These are phyloP conservation scores for Blastobotrys parvus DNA, from an alignment of 805 yeast species.

Conservation along the genomic window DNA sequence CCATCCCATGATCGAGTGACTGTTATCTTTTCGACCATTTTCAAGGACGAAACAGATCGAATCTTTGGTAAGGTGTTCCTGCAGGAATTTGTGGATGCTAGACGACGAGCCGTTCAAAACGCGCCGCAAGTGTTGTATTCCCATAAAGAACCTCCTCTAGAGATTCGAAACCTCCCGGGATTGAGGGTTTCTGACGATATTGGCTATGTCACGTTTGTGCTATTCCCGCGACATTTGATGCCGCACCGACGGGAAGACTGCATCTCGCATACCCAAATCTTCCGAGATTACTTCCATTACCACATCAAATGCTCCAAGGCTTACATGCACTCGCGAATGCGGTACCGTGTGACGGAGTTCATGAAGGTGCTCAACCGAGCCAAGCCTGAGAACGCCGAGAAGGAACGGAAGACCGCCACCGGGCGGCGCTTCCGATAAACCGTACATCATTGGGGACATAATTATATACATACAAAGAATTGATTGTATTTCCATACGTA, in stretches of 20 bases:
- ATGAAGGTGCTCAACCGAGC: conserved; percentile 94
- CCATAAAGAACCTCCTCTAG: conserved; percentile 88
- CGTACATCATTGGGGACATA: too few relatives aligned
- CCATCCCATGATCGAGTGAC: conserved; percentile 96
- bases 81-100: conserved; percentile 85
- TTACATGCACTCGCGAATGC: conserved; percentile 96
- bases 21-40: conserved; percentile 86
- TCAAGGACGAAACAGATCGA: conserved; percentile 95
- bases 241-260: conserved; percentile 75
- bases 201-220: conserved; percentile 52
- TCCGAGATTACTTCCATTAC: conserved; percentile 96
- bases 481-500: too few relatives aligned
- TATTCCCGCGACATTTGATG: conserved; percentile 47
- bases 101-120: conserved; percentile 90
- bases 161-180: conserved; percentile 41
- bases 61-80: conserved; percentile 30
- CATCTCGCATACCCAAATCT: conserved; percentile 82
- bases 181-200: conserved; percentile 34
- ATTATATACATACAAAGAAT: too few relatives aligned
- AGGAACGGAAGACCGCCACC: conserved; percentile 65
- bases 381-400: conserved; percentile 82
- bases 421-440: conserved; percentile 48
- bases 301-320: conserved; percentile 98
- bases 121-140: conserved; percentile 97
- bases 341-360: conserved; percentile 89